Percentiles rank a stretch among this genome's conserved stretches.
Evolutionary conservation across 2,329 filamentous ascomycete species (phyloP).

Genomic region (Chaetomium strumarium): DNA sequence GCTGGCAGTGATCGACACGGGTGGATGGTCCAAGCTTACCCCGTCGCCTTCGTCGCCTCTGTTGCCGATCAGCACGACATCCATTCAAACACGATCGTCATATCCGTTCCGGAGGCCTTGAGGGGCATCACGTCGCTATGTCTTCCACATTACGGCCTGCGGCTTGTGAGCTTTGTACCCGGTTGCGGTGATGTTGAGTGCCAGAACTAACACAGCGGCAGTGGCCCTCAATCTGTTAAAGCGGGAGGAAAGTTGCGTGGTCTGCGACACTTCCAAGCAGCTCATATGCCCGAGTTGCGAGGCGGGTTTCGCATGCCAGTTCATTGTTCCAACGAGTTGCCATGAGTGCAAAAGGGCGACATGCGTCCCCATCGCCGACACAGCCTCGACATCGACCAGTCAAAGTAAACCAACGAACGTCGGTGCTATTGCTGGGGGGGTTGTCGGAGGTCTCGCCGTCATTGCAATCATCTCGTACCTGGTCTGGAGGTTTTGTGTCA

Average conservation of each 20-base stretch:
- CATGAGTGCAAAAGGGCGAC: constrained; percentile 42
- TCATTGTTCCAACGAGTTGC: constrained; percentile 42
- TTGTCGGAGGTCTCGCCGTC: constrained; percentile 74
- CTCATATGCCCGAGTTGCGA: constrained; percentile 43
- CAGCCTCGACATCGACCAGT: neutral
- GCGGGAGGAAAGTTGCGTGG: constrained; percentile 36
- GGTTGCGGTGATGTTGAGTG: neutral
- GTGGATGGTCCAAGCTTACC: constrained; percentile 12
- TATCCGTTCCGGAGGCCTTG: neutral
- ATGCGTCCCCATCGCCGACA: constrained; percentile 33
- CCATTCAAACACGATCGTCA: constrained; percentile 1
- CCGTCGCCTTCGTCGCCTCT: neutral
- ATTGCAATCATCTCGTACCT: constrained; percentile 72
- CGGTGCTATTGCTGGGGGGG: constrained; percentile 86
- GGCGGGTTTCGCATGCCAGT: constrained; percentile 37
- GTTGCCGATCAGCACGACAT: constrained; percentile 13
- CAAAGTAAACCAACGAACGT: constrained; percentile 50
- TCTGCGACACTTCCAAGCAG: constrained; percentile 34
- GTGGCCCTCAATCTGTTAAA: constrained; percentile 10
- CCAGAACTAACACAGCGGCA: neutral
- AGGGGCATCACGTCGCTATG: constrained; percentile 12
- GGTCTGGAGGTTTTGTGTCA: constrained; percentile 83
- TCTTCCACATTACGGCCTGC: constrained; percentile 3
- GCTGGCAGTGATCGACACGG: constrained; percentile 18
- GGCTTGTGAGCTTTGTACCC: constrained; percentile 2